Base-by-base conservation (phyloP, 306 rosid genomes). In the Corylus heterophylla region DNA sequence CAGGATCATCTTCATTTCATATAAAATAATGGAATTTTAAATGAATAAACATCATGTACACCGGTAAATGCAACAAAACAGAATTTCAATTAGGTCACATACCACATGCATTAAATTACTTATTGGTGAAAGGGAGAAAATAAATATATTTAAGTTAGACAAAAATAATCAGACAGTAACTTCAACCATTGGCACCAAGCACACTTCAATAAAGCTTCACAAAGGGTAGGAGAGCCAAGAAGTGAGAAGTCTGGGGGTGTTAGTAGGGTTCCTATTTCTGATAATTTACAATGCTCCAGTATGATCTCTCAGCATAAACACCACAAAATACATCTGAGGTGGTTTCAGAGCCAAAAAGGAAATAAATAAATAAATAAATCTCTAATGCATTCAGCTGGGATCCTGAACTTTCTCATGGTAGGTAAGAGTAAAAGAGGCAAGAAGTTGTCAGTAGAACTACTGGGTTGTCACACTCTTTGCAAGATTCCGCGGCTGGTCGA, bases 401-500 rank as follows among this genome's bases (percentile, higher is more conserved):
- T 54, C 79, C 76, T 58, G 39, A 51, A 17, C 18, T 35, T 4
- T 37, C 54, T 63, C 44, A 7, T 47, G 17, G 25, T n/a, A 66
- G 16, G 39, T 56, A 45, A 44, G 73, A 54, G 12, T 55, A 63
- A 20, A 58, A 74, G 29, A 68, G 71, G 52, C 17, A 54, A 2
- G 18, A 50, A 6, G 76, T 67, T 56, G 54, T 54, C 67, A 2
- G 20, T 2, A 4, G 11, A 78, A 83, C 55, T 85, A 93, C 78
- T 88, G 88, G 0, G 99, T 95, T 3, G 98, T 95, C 62, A 95
- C 99, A 81, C 99, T 95, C 92, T 95, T 95, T 5, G 99, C 99
- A 27, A 95, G 97, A 90, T 95, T 95, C 74, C 98, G 93, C 63
- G 98, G 99, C 86, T 93, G 99, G 76, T 95, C 99, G n/a, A 92